Evolutionary conservation across 305 asterid genomes (phyloP).

Genomic region (Fraxinus sp.): DNA sequence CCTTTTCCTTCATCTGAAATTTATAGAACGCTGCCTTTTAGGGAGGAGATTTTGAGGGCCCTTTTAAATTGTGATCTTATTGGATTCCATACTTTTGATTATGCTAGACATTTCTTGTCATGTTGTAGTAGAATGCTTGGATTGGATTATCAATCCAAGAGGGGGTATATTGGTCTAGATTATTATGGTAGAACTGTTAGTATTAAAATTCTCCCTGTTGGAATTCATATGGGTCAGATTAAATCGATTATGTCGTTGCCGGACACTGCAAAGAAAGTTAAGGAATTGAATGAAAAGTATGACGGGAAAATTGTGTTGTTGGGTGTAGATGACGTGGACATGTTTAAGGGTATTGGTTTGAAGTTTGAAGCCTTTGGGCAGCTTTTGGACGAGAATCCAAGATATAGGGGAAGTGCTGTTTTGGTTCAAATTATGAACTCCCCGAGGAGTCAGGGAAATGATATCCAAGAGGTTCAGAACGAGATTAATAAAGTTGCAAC

Average conservation of each 20-base stretch:
- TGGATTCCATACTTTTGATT: constrained; percentile 80
- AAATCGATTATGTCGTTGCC: constrained; percentile 37
- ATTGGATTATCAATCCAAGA: constrained; percentile 67
- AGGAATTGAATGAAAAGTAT: constrained; percentile 40
- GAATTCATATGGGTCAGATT: constrained; percentile 62
- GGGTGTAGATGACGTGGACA: constrained; percentile 74
- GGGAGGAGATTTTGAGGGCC: constrained; percentile 70
- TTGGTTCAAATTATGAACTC: constrained; percentile 67
- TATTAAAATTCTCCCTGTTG: constrained; percentile 60
- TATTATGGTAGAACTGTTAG: constrained; percentile 67
- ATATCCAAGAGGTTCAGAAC: constrained; percentile 57
- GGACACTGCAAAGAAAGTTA: constrained; percentile 39
- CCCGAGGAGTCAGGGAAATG: constrained; percentile 63
- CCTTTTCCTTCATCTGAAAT: constrained; percentile 76
- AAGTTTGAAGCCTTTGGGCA: constrained; percentile 64
- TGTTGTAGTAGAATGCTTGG: constrained; percentile 81
- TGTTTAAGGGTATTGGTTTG: constrained; percentile 69
- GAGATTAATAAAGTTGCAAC: constrained; percentile 42
- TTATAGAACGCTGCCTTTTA: constrained; percentile 62
- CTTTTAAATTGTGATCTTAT: constrained; percentile 71
- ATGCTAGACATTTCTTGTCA: constrained; percentile 76
- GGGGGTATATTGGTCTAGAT: constrained; percentile 72
- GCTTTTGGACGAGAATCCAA: constrained; percentile 50
- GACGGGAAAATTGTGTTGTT: constrained; percentile 48
- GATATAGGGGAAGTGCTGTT: constrained; percentile 44